These are phyloP conservation scores for Nothophytophthora sp. DNA, from an alignment of 352 stramenopile species.

Conservation along the genomic window DNA sequence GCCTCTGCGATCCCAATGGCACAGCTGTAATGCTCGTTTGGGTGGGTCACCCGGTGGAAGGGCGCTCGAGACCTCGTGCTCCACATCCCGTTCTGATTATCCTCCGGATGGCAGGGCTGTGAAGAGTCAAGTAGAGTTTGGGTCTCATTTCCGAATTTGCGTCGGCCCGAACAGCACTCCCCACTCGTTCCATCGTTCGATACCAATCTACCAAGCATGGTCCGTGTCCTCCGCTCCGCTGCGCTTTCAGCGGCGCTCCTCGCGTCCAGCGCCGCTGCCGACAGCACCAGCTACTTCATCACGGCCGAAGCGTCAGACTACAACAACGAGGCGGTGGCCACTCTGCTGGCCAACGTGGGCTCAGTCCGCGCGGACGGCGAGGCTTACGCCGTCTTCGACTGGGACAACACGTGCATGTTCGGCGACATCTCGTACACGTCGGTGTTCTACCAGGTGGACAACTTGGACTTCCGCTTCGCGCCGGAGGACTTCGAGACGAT, in stretches of 20 bases:
- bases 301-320: conserved; percentile 43
- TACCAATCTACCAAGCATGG: too few species aligned
- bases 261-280: background rate
- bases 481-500: conserved; percentile 35
- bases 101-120: too few species aligned
- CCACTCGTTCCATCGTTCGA: too few species aligned
- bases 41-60: too few species aligned
- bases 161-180: too few species aligned
- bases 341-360: conserved; percentile 28
- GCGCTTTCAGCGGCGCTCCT: conserved; percentile 6
- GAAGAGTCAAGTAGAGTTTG: too few species aligned
- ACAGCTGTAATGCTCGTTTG: too few species aligned
- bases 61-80: too few species aligned
- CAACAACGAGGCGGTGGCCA: conserved; percentile 39
- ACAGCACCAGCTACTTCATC: conserved; percentile 32
- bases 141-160: too few species aligned
- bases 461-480: conserved; percentile 39
- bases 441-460: conserved; percentile 50
- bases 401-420: conserved; percentile 62
- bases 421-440: conserved; percentile 51
- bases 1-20: too few species aligned
- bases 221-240: background rate
- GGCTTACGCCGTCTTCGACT: conserved; percentile 50
- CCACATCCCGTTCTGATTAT: too few species aligned
- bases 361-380: conserved; percentile 29